phyloP scores from a whole-genome alignment of 495 filamentous ascomycete genomes.

The Neurospora sp. region DNA sequence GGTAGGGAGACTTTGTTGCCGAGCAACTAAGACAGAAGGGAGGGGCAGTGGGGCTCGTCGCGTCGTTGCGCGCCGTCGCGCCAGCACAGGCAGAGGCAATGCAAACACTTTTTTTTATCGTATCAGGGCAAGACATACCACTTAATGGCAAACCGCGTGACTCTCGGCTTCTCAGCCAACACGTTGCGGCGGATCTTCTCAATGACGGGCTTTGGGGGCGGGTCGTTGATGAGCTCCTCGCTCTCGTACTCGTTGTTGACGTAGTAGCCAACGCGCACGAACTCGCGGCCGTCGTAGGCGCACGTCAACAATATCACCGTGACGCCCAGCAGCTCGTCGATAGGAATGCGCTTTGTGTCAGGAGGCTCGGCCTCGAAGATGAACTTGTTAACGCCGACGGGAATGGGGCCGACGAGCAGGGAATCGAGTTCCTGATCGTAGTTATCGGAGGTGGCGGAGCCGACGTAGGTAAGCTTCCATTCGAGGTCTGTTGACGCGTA shows the following conservation, averaged over 20 bases:
- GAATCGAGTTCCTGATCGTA: constrained; percentile 98
- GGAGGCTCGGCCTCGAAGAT: constrained; percentile 93
- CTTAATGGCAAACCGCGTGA: constrained; percentile 98
- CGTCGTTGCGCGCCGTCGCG: not conserved
- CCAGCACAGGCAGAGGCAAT: not conserved
- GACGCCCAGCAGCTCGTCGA: constrained; percentile 89
- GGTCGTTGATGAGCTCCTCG: constrained; percentile 77
- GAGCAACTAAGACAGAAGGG: not conserved
- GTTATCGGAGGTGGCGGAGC: constrained; percentile 93
- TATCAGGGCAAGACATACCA: constrained; percentile 49
- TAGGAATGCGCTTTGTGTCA: constrained; percentile 77
- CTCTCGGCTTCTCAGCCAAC: constrained; percentile 91
- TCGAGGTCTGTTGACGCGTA: constrained; percentile 66
- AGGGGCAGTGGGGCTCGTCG: not conserved
- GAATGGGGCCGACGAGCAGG: constrained; percentile 90
- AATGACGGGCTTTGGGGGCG: constrained; percentile 81
- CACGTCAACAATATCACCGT: constrained; percentile 95
- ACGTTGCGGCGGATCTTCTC: constrained; percentile 88
- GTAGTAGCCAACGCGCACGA: constrained; percentile 97
- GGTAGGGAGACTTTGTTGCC: not conserved
- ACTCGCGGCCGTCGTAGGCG: constrained; percentile 91
- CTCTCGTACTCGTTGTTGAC: constrained; percentile 97
- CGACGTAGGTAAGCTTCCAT: constrained; percentile 98
- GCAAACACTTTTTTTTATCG: not conserved
- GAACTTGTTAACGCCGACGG: constrained; percentile 96